Base-by-base conservation (phyloP, 2,329 filamentous ascomycete species). In the Penicillium psychrosexuale region DNA sequence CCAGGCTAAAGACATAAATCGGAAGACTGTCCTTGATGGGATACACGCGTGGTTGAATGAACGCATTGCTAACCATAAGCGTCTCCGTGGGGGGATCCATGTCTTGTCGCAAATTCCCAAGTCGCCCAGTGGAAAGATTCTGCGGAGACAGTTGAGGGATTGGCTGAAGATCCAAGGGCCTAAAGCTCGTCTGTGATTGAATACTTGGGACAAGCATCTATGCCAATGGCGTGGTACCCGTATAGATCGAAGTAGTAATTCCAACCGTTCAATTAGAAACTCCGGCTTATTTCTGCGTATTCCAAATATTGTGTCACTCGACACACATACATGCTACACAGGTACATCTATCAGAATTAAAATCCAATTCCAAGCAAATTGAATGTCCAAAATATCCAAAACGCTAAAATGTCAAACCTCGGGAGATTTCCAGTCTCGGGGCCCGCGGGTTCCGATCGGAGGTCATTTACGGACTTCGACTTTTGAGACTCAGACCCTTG, bases 81-180 rank as follows among this genome's bases (percentile, higher is more conserved):
- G 63, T 43, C 55, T 72, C 45, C 58, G 70, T 4, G 71, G 70
- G 2, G 71, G 69, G 0, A 66, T 73, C 6, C 56, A 59, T 38
- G 67, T 72, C 19, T 45, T 72, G 13, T 58, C 70, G 38, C 63
- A 62, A 22, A 67, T 73, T 19, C 70, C 71, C 0, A 66, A 71
- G 38, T 72, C 66, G 52, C 64, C 65, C 3, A 66, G 67, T 42
- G 69, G 72, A 36, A 73, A 73, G 58, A 69, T 69, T 38, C 19
- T 68, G 47, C 51, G 66, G 8, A 48, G 66, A n/a, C 56, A 67
- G 50, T 37, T 69, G 44, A 67, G 67, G 50, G 57, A 62, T 15
- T 24, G 56, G 24, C 46, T 63, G 22, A 61, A 64, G 40, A 61
- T 44, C 46, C 60, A 55, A 34, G 47, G 39, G n/a, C 53, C 59